Percentiles rank a stretch among this genome's conserved stretches.
phyloP scores from a whole-genome alignment of 1,284 basidiomycete genomes.

The Flammula alnicola region DNA sequence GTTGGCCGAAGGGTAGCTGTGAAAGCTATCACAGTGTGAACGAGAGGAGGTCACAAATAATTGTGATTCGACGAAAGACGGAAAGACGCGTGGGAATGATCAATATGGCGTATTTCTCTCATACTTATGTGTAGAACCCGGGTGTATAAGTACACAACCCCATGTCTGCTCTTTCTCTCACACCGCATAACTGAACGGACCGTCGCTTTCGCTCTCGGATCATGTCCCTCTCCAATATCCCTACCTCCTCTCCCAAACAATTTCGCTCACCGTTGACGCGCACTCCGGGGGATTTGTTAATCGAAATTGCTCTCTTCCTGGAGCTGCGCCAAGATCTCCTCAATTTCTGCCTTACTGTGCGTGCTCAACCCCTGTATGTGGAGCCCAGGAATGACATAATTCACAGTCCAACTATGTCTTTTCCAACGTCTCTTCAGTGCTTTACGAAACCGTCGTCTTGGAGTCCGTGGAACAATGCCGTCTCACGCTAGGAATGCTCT shows the following conservation, averaged over 20 bases:
- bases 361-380: conserved; percentile 29
- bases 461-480: conserved; percentile 58
- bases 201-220: neutral
- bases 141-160: neutral
- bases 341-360: conserved; percentile 59
- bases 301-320: conserved; percentile 63
- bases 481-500: conserved; percentile 67
- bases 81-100: too few relatives aligned
- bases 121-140: conserved; percentile 1
- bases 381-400: neutral
- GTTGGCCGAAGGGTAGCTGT: neutral
- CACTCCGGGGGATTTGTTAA: conserved; percentile 61
- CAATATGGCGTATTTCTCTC: neutral
- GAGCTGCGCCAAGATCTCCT: conserved; percentile 56
- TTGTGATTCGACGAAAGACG: neutral
- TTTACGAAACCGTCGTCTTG: conserved; percentile 62
- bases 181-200: conserved; percentile 3
- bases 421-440: conserved; percentile 53
- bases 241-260: conserved; percentile 4
- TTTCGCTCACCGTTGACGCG: conserved; percentile 28
- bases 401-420: conserved; percentile 51
- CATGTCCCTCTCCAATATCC: neutral
- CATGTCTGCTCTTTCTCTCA: conserved; percentile 2
- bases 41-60: neutral
- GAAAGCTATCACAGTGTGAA: too few relatives aligned